Conservation (phyloP, 345 rosid species). For the Populus alba region DNA sequence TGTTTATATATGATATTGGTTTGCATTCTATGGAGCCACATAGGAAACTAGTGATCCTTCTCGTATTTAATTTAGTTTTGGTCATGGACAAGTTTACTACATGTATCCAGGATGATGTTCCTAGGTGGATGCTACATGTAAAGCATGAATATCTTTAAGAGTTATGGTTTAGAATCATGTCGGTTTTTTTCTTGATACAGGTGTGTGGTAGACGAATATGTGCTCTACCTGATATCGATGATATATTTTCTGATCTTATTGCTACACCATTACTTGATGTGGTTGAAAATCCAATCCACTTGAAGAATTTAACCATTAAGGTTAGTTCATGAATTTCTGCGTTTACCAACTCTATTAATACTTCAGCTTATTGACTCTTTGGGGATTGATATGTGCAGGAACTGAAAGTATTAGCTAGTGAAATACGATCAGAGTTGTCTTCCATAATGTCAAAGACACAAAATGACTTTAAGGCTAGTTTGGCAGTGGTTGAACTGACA, state of each 20-base stretch:
- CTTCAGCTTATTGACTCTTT: slow-evolving; percentile 7
- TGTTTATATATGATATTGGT: too few relatives aligned
- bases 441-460: slow-evolving; percentile 43
- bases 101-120: too few relatives aligned
- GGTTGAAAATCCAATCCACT: slow-evolving; percentile 71
- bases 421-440: slow-evolving; percentile 59
- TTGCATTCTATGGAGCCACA: not conserved
- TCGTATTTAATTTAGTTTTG: too few relatives aligned
- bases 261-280: slow-evolving; percentile 75
- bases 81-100: too few relatives aligned
- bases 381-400: slow-evolving; percentile 46
- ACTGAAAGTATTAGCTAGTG: slow-evolving; percentile 66
- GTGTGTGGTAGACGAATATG: slow-evolving; percentile 34
- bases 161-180: not conserved
- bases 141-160: not conserved
- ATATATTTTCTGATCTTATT: slow-evolving; percentile 53
- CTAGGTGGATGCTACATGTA: not conserved
- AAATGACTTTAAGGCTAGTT: slow-evolving; percentile 58
- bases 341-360: slow-evolving; percentile 1
- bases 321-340: slow-evolving; percentile 33
- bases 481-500: slow-evolving; percentile 75
- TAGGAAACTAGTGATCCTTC: not conserved
- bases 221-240: slow-evolving; percentile 67
- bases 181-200: slow-evolving; percentile 35
- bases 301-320: slow-evolving; percentile 69